These are phyloP conservation scores for Viola pubescens DNA, from an alignment of 441 rosid species.

Conservation along the genomic window DNA sequence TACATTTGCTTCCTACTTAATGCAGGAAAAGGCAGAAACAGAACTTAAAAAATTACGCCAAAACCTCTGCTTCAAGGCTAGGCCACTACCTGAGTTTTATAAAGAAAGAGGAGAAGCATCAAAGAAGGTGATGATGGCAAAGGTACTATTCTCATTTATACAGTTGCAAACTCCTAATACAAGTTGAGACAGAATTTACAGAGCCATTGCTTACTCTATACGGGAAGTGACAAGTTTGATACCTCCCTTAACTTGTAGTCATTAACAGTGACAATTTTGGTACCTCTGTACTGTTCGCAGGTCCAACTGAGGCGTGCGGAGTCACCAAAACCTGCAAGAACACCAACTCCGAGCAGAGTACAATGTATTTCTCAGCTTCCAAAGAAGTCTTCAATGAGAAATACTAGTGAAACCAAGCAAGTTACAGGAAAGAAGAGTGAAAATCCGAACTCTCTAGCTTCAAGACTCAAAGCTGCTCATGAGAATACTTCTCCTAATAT, in stretches of 20 bases:
- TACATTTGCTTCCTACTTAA: too few relatives aligned
- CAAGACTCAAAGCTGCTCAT: slow-evolving; percentile 19
- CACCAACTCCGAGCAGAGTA: slow-evolving; percentile 14
- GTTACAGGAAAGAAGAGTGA: slow-evolving; percentile 23
- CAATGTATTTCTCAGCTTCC: slow-evolving; percentile 19
- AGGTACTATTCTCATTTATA: slow-evolving; percentile 26
- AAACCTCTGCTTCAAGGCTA: slow-evolving; percentile 82
- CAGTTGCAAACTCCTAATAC: neutral
- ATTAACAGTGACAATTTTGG: too few relatives aligned
- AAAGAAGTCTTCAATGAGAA: slow-evolving; percentile 24
- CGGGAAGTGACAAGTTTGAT: slow-evolving; percentile 11
- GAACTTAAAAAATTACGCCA: slow-evolving; percentile 49
- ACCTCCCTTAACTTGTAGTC: neutral
- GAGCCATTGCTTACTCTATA: neutral
- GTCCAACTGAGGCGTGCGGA: slow-evolving; percentile 13
- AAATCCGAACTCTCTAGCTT: slow-evolving; percentile 21
- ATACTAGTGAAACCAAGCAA: slow-evolving; percentile 19
- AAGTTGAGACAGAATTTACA: neutral
- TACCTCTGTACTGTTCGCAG: slow-evolving; percentile 11
- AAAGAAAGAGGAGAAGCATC: slow-evolving; percentile 43
- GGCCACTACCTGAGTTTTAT: slow-evolving; percentile 76
- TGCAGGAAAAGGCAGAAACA: slow-evolving; percentile 55
- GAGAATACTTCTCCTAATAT: slow-evolving; percentile 45
- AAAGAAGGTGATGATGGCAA: slow-evolving; percentile 29
- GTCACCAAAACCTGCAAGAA: slow-evolving; percentile 22